Evolutionary conservation across 139 green algal species (phyloP).

Genomic region (Gonium pectorale): DNA sequence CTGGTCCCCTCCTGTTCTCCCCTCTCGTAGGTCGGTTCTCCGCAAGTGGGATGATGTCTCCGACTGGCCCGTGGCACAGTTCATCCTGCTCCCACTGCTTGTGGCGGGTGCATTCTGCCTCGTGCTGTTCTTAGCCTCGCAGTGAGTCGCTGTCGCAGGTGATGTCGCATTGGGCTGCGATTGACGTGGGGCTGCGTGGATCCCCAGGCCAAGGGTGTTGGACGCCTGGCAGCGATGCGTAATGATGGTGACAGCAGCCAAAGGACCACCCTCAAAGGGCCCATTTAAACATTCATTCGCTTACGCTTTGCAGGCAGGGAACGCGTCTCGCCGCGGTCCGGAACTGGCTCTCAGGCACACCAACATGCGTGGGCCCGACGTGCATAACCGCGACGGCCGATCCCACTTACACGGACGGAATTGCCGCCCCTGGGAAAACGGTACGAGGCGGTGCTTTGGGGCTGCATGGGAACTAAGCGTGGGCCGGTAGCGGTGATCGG

Average conservation of each 20-base stretch:
- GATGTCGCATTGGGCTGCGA: too few relatives aligned
- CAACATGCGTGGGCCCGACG: neutral
- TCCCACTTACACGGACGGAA: too few relatives aligned
- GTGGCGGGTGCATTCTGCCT: constrained; percentile 29
- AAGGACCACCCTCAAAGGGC: too few relatives aligned
- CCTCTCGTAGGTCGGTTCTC: neutral
- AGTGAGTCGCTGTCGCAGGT: neutral
- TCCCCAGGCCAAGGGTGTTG: too few relatives aligned
- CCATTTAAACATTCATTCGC: neutral
- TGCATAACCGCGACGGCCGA: too few relatives aligned
- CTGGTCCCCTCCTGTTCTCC: neutral
- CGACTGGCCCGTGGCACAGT: neutral
- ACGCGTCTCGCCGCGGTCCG: constrained; percentile 1
- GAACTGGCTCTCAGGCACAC: constrained; percentile 13
- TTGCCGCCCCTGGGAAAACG: too few relatives aligned
- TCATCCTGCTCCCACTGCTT: constrained; percentile 15
- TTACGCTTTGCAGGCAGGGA: neutral
- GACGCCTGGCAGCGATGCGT: too few relatives aligned
- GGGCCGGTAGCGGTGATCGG: too few relatives aligned
- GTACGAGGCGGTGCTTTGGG: too few relatives aligned
- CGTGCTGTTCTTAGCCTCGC: constrained; percentile 8
- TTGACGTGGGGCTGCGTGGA: too few relatives aligned
- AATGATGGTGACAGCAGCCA: too few relatives aligned
- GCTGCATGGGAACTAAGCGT: too few relatives aligned
- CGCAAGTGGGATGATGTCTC: constrained; percentile 12